Evolutionary conservation across 169 alveolate species (phyloP), one percentile per base, ranked within the genome.

Genomic region (Eimeria falciformis): DNA sequence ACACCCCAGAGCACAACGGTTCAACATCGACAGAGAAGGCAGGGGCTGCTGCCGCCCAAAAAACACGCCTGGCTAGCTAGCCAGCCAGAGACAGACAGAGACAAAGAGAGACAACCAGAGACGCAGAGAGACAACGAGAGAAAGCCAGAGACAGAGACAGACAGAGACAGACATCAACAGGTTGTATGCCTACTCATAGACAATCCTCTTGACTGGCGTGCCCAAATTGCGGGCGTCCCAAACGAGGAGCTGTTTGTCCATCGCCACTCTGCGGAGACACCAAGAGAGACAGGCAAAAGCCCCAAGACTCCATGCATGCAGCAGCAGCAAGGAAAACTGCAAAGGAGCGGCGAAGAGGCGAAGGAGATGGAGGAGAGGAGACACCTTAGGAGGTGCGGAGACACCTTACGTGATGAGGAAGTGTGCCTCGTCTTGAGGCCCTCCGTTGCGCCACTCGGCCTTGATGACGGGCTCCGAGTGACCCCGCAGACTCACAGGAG

Each of bases 401-500:
- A n/a, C 73, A 5, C 17, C 73, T 18, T 37, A 82, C 91, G 91
- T 82, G 66, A 82, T 14, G 21, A 82, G 91, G 46, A 82, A 43
- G 29, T 43, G 29, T 6, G 33, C 50, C 21, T 27, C 21, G 23
- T 82, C 91, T 45, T 82, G 37, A 2, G 78, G 91, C 21, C 91
- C 91, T 21, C 91, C 79, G 11, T 82, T 43, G 40, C 91, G 56
- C 91, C 91, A 82, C 46, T 82, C 91, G 23, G 91, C 91, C 45
- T 82, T 82, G 6, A 82, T 58, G 65, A 82, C 62, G 2, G 91
- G 66, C 79, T 82, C 91, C n/a, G 47, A 5, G 79, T 82, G 91
- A 3, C 33, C 91, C 12, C 78, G 33, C 43, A 82, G 56, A 58
- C 45, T 55, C 3, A 82, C 45, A 9, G 66, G 91, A 45, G 62